Conservation (phyloP, 768 basidiomycete genomes). For the Suillus alpinus region DNA sequence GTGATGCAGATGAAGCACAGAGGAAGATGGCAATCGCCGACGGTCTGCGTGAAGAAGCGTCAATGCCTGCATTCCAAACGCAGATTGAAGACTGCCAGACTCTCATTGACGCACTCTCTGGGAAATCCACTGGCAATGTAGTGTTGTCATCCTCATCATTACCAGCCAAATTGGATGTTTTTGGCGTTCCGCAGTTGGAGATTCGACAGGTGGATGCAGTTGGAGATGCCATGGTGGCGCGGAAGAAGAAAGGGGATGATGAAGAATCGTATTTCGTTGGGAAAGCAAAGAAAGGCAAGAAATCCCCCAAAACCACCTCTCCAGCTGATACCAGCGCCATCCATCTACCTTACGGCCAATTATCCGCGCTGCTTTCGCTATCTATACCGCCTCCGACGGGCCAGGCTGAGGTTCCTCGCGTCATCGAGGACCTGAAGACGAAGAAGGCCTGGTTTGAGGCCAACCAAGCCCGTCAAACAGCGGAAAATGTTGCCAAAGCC, state of each 20-base stretch:
- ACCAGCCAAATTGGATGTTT: constrained; percentile 43
- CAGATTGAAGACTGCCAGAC: constrained; percentile 97
- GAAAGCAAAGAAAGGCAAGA: constrained; percentile 65
- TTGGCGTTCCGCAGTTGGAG: constrained; percentile 78
- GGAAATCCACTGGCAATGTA: constrained; percentile 50
- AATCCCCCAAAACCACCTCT: constrained; percentile 42
- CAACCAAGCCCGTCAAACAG: constrained; percentile 80
- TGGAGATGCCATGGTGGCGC: constrained; percentile 61
- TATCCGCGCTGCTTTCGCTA: constrained; percentile 81
- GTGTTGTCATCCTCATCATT: constrained; percentile 42
- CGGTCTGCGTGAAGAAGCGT: constrained; percentile 87
- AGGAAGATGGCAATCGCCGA: constrained; percentile 79
- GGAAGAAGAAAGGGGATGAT: constrained; percentile 82
- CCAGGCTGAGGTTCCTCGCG: constrained; percentile 71
- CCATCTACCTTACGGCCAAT: constrained; percentile 80
- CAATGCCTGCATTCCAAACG: constrained; percentile 82
- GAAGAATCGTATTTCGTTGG: constrained; percentile 80
- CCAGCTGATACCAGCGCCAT: constrained; percentile 34
- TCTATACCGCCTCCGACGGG: constrained; percentile 89
- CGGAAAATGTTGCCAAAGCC: constrained; percentile 78
- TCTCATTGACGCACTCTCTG: constrained; percentile 80
- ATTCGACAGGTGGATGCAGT: constrained; percentile 76
- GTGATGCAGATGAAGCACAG: constrained; percentile 70
- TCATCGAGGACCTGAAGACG: constrained; percentile 85
- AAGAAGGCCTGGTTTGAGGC: constrained; percentile 96